Evolutionary conservation across 2,329 filamentous ascomycete genomes (phyloP).

Genomic region (Pestalotiopsis fici): DNA sequence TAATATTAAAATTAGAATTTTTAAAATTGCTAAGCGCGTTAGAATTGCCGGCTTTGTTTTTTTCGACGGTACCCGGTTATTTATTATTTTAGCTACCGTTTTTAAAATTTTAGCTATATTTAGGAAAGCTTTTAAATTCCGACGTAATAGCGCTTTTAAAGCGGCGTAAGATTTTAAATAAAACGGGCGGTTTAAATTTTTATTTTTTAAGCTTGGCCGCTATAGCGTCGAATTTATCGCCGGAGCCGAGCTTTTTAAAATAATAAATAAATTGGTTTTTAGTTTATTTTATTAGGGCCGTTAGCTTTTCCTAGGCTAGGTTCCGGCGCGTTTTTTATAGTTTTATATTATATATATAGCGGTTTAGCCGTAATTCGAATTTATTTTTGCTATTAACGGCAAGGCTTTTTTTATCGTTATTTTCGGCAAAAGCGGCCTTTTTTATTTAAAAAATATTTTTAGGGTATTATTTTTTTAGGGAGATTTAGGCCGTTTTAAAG

Average conservation of each 20-base stretch:
- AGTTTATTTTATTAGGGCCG: neutral
- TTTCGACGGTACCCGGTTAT: neutral
- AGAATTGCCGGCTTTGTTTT: no score
- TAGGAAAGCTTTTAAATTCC: neutral
- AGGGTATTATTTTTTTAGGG: neutral
- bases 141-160: neutral
- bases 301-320: neutral
- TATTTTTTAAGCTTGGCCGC: neutral
- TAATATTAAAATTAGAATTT: no score
- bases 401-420: neutral
- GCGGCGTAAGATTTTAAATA: neutral
- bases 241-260: neutral
- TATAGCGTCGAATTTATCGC: neutral
- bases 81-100: neutral
- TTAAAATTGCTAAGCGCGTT: no score
- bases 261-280: neutral
- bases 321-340: neutral
- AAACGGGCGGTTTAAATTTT: neutral
- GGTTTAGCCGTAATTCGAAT: neutral
- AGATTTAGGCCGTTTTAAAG: neutral
- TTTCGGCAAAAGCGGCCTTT: neutral
- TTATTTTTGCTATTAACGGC: neutral
- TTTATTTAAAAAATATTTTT: neutral
- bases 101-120: neutral
- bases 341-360: neutral